Base-by-base conservation (phyloP, 139 green algal genomes). In the Volvox africanus region DNA sequence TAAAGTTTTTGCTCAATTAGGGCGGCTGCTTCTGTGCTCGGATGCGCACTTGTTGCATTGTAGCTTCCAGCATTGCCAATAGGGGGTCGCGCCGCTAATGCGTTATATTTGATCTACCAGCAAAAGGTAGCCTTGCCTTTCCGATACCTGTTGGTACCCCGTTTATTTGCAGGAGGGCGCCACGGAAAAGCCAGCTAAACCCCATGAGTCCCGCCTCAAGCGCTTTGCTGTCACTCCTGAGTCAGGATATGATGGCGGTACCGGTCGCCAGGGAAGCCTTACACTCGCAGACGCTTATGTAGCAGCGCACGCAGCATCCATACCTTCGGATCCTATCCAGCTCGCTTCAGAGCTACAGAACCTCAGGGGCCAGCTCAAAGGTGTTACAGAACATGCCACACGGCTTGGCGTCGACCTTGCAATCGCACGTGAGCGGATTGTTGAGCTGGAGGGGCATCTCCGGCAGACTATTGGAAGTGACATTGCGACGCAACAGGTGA, bases 351-450 rank as follows among this genome's bases (percentile, higher is more conserved):
- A 90, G 86, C 71, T 83, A 0, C n/a, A 50, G 18, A 20, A 5
- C 1, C 68, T 30, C 13, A 68, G 84, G 16, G 69, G 36, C 2
- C 68, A 80, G 84, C 37, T 89, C 24, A 68, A 68, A 35, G 84
- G 37, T 1, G 67, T 50, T 1, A 61, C 37, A n/a, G 84, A 89
- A n/a, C 84, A 32, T 11, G 68, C 84, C 36, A 50, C 37, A 2
- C 17, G 28, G 14, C 36, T 89, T 22, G 84, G 73, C 1, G 67
- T 69, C 21, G 84, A 89, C 3, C 37, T 89, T 24, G 37, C 85
- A 14, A 17, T 62, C 22, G 85, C 85, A 6, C 71, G 86, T 0
- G 86, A 84, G 12, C 86, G 86, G 30, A 90, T 90, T 28, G n/a
- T 32, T 0, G 30, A 75, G n/a, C 50, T 90, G 50, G 86, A 90